Base-by-base conservation (phyloP, 1,284 basidiomycete species). In the Vanrija pseudolonga region DNA sequence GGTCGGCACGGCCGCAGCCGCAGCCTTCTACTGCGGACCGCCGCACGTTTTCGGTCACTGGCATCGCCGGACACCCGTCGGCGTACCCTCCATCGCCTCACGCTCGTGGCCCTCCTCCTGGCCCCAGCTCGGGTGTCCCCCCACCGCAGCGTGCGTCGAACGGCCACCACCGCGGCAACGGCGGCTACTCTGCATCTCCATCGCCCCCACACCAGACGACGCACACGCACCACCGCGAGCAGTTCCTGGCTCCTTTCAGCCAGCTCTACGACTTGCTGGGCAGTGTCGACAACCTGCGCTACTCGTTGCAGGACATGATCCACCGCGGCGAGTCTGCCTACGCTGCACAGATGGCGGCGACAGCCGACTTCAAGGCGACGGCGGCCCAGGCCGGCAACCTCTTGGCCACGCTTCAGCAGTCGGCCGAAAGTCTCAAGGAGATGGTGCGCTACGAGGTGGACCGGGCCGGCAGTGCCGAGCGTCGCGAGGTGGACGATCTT, bases 361-460 rank as follows among this genome's bases (percentile, higher is more conserved):
- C 64, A 46, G 55, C 55, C 52, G 72, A 74, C 32, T 73, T 74
- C 60, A 73, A 72, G 62, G 51, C 38, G 36, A 72, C 70, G 0
- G 65, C 69, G 0, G 55, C 54, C 11, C 64, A 66, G 51, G 68
- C 69, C 0, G 57, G 55, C n/a, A 57, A 57, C 2, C 55, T 74
- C 12, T 47, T 74, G 14, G 56, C 57, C 11, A 69, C 57, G 18
- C 51, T 74, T 40, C 73, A 74, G 50, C 56, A 63, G 36, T 64
- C 60, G 23, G 69, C 73, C 22, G 71, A 73, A 39, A 69, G 64
- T 54, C 51, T 74, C 42, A 70, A 69, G 61, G 69, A 72, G 48
- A 72, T 74, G 71, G 73, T 74, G 4, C 52, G 71, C 44, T 73
- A 73, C 55, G 71, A 74, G 55, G 66, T 74, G 11, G 64, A 63